Base-by-base conservation (phyloP, 768 basidiomycete species). In the Collybia mongolica region DNA sequence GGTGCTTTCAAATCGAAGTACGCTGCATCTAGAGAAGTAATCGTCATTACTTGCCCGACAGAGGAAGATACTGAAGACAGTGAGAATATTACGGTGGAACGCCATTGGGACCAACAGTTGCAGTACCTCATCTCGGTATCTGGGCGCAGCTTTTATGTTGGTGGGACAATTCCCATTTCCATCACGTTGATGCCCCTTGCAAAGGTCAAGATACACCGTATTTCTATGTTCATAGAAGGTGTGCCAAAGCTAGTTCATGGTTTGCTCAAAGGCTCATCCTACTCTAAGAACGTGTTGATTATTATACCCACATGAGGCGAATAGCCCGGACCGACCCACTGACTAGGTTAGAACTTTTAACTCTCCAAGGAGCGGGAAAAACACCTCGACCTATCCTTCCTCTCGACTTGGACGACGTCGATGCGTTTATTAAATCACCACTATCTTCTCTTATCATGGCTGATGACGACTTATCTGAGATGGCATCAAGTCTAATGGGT, bases 61-160 rank as follows among this genome's bases (percentile, higher is more conserved):
- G 92, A 93, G 46, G 91, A 93, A 45, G 86, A 90, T 56, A 82
- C 81, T n/a, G 94, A 97, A 59, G 92, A 91, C 47, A 77, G 75
- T 0, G 83, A 83, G 54, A 89, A 83, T 57, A 82, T 98, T 44
- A 77, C 91, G 43, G 82, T 98, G 14, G 89, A 96, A 62, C 75
- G 91, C 17, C 83, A 88, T 58, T 99, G 95, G 96, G 95, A 98
- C 51, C 78, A 83, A 43, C 90, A 96, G 63, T 61, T 93, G 56
- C 84, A 87, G 49, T 97, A 95, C 60, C 72, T 88, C 38, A 83
- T 97, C 43, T 78, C 84, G 2, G 69, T 93, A 11, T 77, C 83
- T 14, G 86, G 84, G 5, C 82, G 87, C 52, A 85, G 82, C 52
- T 90, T 94, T 67, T 82, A 86, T 15, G 81, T 98, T 22, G 95